phyloP scores from a whole-genome alignment of 306 rosid genomes.

The Canavalia ensiformis region DNA sequence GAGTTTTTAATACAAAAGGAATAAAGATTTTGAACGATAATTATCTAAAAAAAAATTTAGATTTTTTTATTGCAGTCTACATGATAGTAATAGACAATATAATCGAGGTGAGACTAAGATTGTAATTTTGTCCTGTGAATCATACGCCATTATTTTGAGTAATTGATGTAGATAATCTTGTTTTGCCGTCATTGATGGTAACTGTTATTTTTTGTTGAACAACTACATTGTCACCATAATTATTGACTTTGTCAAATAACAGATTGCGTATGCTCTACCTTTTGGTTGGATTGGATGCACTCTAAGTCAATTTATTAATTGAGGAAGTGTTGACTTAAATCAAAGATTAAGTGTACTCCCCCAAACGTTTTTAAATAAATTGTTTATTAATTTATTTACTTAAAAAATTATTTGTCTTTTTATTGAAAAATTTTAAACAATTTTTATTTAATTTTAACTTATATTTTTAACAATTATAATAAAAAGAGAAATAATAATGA shows the following conservation, averaged over 20 bases:
- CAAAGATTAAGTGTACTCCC: neutral
- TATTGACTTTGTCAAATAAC: constrained; percentile 11
- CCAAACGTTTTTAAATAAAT: neutral
- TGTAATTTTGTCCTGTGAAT: constrained; percentile 40
- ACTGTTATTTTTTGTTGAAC: constrained; percentile 19
- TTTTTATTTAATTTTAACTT: too few species aligned
- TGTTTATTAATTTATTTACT: too few species aligned
- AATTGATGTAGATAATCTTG: constrained; percentile 31
- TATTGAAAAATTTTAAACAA: too few species aligned
- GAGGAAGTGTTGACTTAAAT: constrained; percentile 11
- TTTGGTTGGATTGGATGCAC: constrained; percentile 26
- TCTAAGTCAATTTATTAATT: constrained; percentile 21
- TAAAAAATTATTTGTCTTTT: too few species aligned
- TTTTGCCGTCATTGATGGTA: neutral
- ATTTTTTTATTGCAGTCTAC: constrained; percentile 13
- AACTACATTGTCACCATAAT: constrained; percentile 9
- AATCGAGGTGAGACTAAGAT: constrained; percentile 41
- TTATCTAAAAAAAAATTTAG: neutral
- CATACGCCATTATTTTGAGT: constrained; percentile 41
- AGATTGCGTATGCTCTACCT: neutral
- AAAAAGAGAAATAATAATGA: too few species aligned
- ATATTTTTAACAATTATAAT: too few species aligned
- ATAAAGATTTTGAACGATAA: neutral
- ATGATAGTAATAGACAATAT: constrained; percentile 37
- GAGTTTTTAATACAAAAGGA: constrained; percentile 9